phyloP scores from a whole-genome alignment of 2,329 filamentous ascomycete species.

The Talaromyces amestolkiae region DNA sequence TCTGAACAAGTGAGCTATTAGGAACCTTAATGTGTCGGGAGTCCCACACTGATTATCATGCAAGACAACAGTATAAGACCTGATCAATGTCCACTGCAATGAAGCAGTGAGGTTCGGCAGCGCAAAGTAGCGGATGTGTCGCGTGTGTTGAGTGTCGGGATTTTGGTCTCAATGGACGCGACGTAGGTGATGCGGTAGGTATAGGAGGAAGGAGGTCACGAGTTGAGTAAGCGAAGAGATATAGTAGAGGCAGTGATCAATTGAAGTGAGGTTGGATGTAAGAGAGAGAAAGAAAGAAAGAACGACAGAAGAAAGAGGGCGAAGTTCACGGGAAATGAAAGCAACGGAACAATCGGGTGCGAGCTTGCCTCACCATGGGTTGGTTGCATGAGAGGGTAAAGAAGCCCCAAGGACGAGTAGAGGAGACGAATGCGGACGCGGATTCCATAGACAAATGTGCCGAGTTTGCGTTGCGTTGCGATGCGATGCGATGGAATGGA shows the following conservation, averaged over 20 bases:
- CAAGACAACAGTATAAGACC: slow-evolving; percentile 4
- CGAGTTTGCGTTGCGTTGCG: neutral
- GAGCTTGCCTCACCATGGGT: slow-evolving; percentile 5
- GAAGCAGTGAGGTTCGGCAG: slow-evolving; percentile 9
- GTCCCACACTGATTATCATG: neutral
- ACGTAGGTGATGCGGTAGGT: slow-evolving; percentile 21
- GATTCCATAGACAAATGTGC: slow-evolving; percentile 7
- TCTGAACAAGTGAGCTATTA: slow-evolving; percentile 34
- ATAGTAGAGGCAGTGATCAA: neutral
- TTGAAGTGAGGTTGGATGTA: neutral
- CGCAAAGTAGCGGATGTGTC: slow-evolving; percentile 2
- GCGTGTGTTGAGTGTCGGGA: neutral
- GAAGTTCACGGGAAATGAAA: slow-evolving; percentile 13
- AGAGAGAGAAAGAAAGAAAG: slow-evolving; percentile 17
- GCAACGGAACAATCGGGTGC: slow-evolving; percentile 3
- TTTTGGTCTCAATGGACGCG: slow-evolving; percentile 3
- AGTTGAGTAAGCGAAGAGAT: neutral
- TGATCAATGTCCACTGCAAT: slow-evolving; percentile 3
- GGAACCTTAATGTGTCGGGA: slow-evolving; percentile 28
- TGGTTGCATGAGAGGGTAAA: slow-evolving; percentile 4
- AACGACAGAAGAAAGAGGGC: slow-evolving; percentile 9
- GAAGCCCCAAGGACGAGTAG: neutral
- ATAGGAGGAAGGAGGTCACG: slow-evolving; percentile 14
- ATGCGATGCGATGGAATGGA: slow-evolving; percentile 15
- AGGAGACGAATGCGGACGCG: slow-evolving; percentile 15